Evolutionary conservation across 139 green algal species (phyloP).

Genomic region (Coelastrella sp.): DNA sequence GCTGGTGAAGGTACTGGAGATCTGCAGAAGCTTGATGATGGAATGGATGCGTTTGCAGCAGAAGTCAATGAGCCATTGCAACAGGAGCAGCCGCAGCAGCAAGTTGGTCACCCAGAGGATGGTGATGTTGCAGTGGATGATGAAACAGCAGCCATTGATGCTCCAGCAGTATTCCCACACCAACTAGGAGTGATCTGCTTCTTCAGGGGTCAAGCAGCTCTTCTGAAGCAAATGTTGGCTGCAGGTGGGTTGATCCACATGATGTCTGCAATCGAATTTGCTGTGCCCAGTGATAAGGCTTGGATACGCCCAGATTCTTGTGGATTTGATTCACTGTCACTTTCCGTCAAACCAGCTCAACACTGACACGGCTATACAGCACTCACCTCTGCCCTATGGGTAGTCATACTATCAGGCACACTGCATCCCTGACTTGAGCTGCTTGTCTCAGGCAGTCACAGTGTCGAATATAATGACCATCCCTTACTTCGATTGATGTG

Average conservation of each 20-base stretch:
- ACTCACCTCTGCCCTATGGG: no score
- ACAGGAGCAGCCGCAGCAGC: not conserved
- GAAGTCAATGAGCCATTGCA: slow-evolving; percentile 12
- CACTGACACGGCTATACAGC: no score
- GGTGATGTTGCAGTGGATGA: not conserved
- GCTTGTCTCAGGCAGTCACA: no score
- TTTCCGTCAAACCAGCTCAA: no score
- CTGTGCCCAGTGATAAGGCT: no score
- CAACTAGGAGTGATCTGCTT: slow-evolving; percentile 86
- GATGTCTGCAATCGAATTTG: not conserved
- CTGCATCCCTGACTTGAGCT: no score
- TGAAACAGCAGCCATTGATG: slow-evolving; percentile 18
- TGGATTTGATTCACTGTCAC: no score
- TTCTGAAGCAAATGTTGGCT: slow-evolving; percentile 26
- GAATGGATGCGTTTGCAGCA: not conserved
- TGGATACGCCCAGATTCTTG: no score
- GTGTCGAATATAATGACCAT: no score
- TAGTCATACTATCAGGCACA: no score
- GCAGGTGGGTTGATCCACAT: not conserved
- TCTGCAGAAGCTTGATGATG: no score
- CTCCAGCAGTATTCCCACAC: slow-evolving; percentile 10
- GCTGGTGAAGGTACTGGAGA: not conserved
- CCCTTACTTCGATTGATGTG: no score
- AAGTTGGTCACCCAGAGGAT: not conserved
- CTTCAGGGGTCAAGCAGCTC: slow-evolving; percentile 76